Base-by-base conservation (phyloP, 108 stramenopile species). In the Chaetoceros muelleri region DNA sequence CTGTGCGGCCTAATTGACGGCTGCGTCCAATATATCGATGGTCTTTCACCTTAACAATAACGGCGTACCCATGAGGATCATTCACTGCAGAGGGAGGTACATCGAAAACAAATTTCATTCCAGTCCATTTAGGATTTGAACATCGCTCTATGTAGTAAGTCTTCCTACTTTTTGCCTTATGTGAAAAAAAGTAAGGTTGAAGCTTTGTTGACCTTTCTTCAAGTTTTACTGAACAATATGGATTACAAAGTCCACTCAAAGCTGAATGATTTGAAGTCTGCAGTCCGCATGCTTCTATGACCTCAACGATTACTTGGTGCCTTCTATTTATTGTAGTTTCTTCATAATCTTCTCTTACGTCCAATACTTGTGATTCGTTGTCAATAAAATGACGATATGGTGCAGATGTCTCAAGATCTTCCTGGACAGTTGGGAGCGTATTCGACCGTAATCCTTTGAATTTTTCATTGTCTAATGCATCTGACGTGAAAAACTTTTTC, bases 61-160 rank as follows among this genome's bases (percentile, higher is more conserved):
- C 21, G n/a, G 71, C 65, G 58, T 82, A 73, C 1, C 80, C 77
- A 21, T 86, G 67, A 13, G 82, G 84, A 29, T 74, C 71, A 23
- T 58, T 20, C 0, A 77, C 65, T 45, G 93, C 87, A 44, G 73
- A 70, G 28, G 55, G 59, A 44, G 88, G 88, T 1, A 94, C 82
- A 66, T 94, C 76, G 55, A 90, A 90, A 18, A 90, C 80, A 65
- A 95, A 95, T 2, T 57, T 55, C 58, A 92, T 90, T 51, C 79
- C 67, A 23, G 66, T 75, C 94, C 94, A 95, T 49, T 66, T 61
- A 17, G 94, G 94, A 30, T 77, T 69, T 0, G 84, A 46, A 20
- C 79, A 79, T 67, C 83, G 84, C 49, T 84, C 77, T 1, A 87
- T 64, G 60, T 68, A 85, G 54, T 95, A 95, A 7, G 94, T 95